Base-by-base conservation (phyloP, 257 asterid genomes). In the Solanum raphanifolium region DNA sequence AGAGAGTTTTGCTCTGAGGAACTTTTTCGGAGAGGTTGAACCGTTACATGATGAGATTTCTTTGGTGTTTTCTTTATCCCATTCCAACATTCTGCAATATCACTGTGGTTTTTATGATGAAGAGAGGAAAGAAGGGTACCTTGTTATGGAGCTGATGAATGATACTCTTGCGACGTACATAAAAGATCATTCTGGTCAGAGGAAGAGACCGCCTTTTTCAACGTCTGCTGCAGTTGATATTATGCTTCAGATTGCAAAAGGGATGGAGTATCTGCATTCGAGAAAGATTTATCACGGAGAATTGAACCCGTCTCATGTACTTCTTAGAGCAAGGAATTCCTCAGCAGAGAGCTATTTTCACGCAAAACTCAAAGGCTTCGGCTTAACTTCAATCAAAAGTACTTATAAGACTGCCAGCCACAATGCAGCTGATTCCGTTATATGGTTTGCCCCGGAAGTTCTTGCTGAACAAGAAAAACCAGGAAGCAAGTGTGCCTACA, bases 401-500 rank as follows among this genome's bases (percentile, higher is more conserved):
- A 87, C 90, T 8, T 25, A 89, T 6, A 88, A 72, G 36, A 85
- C 73, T 38, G 89, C 39, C 88, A 89, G 88, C 39, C 87, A 85
- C 2, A 87, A 82, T n/a, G 90, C 48, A 4, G 89, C 41, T 12
- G 94, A 95, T 87, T 95, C 91, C 3, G 93, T 93, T 55, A 93
- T 96, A 46, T 96, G 98, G 98, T 87, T 90, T 88, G 98, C 99
- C 23, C 99, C 99, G 0, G 99, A 96, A 89, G 94, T 94, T 41
- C 87, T 96, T 1, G 93, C 95, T n/a, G 98, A 93, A 73, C 90
- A 91, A 87, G 95, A 93, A 87, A 92, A 91, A 83, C 41, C 84
- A 0, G 92, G 87, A 5, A 86, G 89, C 55, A 93, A 90, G 79
- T 31, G 89, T 84, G 83, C 20, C 1, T n/a, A 86, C 9, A 91